A percentile compares a stretch with the other conserved stretches of the same genome.
phyloP scores from a whole-genome alignment of 176 grass and related monocot species.

The Musa acuminata region DNA sequence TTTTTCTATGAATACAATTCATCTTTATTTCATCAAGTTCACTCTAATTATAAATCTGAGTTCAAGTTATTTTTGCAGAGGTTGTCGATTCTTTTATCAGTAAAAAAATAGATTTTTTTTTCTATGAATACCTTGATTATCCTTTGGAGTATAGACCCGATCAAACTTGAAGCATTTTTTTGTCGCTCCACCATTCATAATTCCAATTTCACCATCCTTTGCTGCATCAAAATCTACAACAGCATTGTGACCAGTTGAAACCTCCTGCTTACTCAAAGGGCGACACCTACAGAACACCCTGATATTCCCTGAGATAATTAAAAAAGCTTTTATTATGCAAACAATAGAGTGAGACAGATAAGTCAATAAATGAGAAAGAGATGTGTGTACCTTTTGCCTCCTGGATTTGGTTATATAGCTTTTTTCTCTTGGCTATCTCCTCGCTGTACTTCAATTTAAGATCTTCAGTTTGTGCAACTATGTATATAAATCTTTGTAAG shows the following conservation, averaged over 20 bases:
- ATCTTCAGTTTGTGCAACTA: conserved; percentile 86
- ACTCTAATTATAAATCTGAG: background rate
- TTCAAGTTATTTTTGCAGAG: background rate
- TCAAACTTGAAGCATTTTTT: conserved; percentile 89
- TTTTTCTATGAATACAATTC: too few relatives aligned
- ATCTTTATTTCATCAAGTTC: background rate
- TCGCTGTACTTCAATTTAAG: conserved; percentile 81
- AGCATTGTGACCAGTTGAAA: conserved; percentile 43
- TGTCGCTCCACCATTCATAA: conserved; percentile 42
- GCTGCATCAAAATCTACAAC: conserved; percentile 70
- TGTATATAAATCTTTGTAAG: conserved; percentile 19
- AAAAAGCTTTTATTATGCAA: background rate
- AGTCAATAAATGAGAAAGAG: conserved; percentile 10
- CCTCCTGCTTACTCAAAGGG: conserved; percentile 71
- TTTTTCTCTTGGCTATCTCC: conserved; percentile 92
- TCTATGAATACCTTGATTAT: conserved; percentile 48
- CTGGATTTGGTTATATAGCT: conserved; percentile 78
- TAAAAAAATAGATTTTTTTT: background rate
- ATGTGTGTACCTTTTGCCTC: conserved; percentile 63
- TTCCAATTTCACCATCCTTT: conserved; percentile 74
- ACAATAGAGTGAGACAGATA: background rate
- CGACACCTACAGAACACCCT: conserved; percentile 90
- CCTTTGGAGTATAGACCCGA: conserved; percentile 65
- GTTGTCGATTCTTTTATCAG: background rate
- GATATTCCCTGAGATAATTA: conserved; percentile 62